phyloP scores from a whole-genome alignment of 2,329 filamentous ascomycete genomes.

The Sporothrix pallida region DNA sequence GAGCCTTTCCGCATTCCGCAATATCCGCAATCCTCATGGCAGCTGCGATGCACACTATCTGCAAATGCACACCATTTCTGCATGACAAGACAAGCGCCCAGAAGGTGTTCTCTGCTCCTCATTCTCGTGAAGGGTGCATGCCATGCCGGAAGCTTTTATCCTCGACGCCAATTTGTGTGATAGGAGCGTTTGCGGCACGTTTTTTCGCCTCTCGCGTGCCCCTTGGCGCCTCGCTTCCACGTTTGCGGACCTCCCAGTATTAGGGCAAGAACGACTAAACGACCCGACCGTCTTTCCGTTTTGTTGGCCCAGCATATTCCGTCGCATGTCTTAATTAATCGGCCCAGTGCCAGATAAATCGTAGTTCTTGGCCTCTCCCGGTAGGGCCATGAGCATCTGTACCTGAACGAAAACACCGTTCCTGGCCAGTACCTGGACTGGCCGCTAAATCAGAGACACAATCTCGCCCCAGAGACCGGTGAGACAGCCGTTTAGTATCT shows the following conservation, averaged over 20 bases:
- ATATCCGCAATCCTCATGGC: neutral
- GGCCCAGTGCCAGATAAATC: too few relatives aligned
- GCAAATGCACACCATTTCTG: neutral
- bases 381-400: neutral
- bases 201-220: neutral
- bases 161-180: neutral
- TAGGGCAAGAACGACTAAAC: too few relatives aligned
- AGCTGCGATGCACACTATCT: neutral
- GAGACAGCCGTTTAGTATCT: slow-evolving; percentile 9
- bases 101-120: too few relatives aligned
- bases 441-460: slow-evolving; percentile 11
- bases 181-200: neutral
- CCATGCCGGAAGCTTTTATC: neutral
- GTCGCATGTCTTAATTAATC: too few relatives aligned
- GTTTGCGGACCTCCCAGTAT: neutral
- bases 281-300: neutral
- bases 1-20: neutral
- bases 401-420: neutral
- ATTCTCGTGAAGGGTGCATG: too few relatives aligned
- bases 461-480: slow-evolving; percentile 1
- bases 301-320: neutral
- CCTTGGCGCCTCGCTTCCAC: neutral
- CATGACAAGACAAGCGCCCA: neutral
- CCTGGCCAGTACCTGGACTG: neutral
- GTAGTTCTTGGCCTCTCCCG: neutral